These are phyloP conservation scores for Glonium stellatum DNA, from an alignment of 495 filamentous ascomycete genomes.

Conservation along the genomic window DNA sequence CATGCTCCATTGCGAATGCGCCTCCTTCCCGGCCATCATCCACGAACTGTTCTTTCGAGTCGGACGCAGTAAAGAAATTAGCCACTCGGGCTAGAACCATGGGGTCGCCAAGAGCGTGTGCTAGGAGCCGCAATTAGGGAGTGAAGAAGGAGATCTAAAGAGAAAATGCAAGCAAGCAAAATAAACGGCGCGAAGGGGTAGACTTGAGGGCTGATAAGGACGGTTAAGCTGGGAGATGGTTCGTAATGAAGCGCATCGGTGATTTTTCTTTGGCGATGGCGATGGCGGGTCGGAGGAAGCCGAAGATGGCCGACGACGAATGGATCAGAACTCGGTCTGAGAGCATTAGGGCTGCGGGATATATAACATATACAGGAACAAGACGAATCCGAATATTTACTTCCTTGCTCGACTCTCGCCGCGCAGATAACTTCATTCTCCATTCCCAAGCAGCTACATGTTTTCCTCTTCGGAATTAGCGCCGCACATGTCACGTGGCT, in stretches of 20 bases:
- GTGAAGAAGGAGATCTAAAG: conserved; percentile 34
- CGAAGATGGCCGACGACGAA: background rate
- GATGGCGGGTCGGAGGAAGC: background rate
- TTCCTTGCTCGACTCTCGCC: no score
- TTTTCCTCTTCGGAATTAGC: no score
- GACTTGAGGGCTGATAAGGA: conserved; percentile 48
- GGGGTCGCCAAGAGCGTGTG: conserved; percentile 12
- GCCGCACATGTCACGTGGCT: no score
- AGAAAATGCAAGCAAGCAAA: background rate
- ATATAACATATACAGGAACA: no score
- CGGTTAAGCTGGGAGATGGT: conserved; percentile 49
- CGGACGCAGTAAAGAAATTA: conserved; percentile 26
- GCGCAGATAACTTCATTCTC: no score
- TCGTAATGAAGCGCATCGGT: conserved; percentile 24
- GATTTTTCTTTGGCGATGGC: background rate
- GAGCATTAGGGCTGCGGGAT: background rate
- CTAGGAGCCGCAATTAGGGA: conserved; percentile 8
- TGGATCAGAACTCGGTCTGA: conserved; percentile 1
- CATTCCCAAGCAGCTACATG: no score
- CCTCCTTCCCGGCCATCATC: conserved; percentile 29
- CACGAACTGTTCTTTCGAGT: conserved; percentile 21
- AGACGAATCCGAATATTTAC: no score
- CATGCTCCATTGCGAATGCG: conserved; percentile 9
- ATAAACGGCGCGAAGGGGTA: conserved; percentile 20
- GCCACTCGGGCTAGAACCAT: conserved; percentile 37